Conservation (phyloP, 2,329 filamentous ascomycete species). For the Beauveria sp. region DNA sequence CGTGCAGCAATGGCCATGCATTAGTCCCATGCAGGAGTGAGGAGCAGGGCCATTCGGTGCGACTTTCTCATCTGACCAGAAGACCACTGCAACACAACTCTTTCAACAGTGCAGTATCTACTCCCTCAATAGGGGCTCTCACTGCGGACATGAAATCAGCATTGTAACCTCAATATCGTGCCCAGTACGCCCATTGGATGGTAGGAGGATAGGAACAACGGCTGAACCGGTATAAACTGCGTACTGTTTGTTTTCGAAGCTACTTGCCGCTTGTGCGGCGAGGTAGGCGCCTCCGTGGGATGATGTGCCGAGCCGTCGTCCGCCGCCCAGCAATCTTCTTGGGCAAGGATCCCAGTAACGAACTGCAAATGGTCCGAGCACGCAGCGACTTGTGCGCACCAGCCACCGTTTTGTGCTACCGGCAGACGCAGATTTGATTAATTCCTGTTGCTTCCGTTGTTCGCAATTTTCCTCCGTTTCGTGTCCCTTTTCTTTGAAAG, state of each 20-base stretch:
- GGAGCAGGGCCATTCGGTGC: background rate
- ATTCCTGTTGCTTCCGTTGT: background rate
- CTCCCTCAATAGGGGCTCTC: too few species aligned
- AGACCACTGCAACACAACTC: background rate
- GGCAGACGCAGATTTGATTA: background rate
- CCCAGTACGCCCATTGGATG: too few species aligned
- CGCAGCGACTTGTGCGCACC: background rate
- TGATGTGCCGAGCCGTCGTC: background rate
- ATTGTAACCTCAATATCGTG: too few species aligned
- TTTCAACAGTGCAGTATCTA: too few species aligned
- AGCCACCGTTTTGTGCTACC: background rate
- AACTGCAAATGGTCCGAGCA: slow-evolving; percentile 3
- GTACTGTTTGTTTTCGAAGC: too few species aligned
- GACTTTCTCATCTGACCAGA: background rate
- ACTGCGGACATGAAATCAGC: too few species aligned
- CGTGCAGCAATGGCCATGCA: background rate
- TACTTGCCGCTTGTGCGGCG: background rate
- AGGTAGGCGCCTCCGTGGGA: background rate
- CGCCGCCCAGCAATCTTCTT: background rate
- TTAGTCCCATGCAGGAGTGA: background rate
- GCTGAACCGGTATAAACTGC: too few species aligned
- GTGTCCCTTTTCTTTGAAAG: background rate
- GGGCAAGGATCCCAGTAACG: background rate
- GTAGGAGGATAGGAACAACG: too few species aligned
- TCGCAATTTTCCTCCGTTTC: background rate